Evolutionary conservation across 345 rosid species (phyloP).

Genomic region (Melastoma malabathricum): DNA sequence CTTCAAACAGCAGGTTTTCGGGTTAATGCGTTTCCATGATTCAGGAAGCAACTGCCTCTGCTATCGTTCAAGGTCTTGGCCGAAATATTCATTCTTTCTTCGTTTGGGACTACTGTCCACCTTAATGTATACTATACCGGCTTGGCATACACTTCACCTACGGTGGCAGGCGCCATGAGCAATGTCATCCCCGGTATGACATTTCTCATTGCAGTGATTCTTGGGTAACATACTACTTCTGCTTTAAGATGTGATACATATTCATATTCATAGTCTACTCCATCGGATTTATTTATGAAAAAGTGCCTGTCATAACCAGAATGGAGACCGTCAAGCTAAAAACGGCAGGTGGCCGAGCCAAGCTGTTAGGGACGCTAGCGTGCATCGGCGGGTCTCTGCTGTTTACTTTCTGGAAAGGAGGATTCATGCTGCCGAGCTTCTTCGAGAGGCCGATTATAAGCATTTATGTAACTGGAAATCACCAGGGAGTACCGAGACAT

Average conservation of each 20-base stretch:
- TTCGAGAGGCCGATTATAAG: slow-evolving; percentile 21
- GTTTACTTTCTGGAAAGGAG: slow-evolving; percentile 41
- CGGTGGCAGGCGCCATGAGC: slow-evolving; percentile 28
- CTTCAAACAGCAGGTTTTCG: too few relatives aligned
- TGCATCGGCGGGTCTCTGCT: slow-evolving; percentile 27
- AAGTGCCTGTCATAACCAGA: slow-evolving; percentile 10
- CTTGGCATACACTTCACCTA: slow-evolving; percentile 23
- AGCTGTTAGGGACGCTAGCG: slow-evolving; percentile 18
- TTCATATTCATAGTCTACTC: not conserved
- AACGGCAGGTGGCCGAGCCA: slow-evolving; percentile 19
- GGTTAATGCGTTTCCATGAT: too few relatives aligned
- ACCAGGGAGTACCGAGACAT: not conserved
- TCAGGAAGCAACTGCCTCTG: slow-evolving; percentile 26
- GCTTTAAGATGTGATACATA: not conserved
- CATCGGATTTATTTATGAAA: not conserved
- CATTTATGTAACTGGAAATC: slow-evolving; percentile 7
- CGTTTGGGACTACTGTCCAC: slow-evolving; percentile 28
- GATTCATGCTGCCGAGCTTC: slow-evolving; percentile 18
- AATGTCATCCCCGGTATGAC: slow-evolving; percentile 31
- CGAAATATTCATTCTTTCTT: slow-evolving; percentile 29
- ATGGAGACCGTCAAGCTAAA: slow-evolving; percentile 28
- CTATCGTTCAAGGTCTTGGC: slow-evolving; percentile 15
- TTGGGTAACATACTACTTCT: slow-evolving; percentile 14
- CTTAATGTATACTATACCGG: slow-evolving; percentile 29
- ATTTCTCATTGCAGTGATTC: slow-evolving; percentile 23